Base-by-base conservation (phyloP, 352 stramenopile genomes). In the Phytophthora pinifolia region DNA sequence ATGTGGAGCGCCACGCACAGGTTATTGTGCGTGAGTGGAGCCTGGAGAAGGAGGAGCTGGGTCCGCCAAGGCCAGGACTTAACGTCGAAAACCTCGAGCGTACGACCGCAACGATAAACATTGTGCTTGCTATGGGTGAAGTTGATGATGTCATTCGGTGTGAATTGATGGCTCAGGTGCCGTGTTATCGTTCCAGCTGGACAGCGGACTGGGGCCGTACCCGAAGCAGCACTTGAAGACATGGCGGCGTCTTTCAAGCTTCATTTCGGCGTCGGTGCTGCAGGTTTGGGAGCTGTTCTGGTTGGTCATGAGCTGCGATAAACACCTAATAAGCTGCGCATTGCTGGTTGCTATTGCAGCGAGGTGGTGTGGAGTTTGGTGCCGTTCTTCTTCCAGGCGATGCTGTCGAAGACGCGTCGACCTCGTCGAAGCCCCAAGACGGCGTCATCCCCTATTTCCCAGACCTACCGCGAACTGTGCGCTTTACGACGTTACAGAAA, bases 11-110 rank as follows among this genome's bases (percentile, higher is more conserved):
- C 31, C 67, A 86, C 32, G 62, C 65, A 3, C 81, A 95, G 32
- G 72, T 93, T 17, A 46, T 92, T 38, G 79, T 89, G 43, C 81
- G 82, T 25, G 77, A 89, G 47, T 95, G 85, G 85, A 89, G 73
- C 47, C 25, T 76, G 9, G 70, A 88, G 42, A 85, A 87, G 27
- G 85, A 95, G 65, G 85, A 93, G 55, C 64, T 95, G 15, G 72
- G 76, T 0, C 66, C 58, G 3, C 70, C 82, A 36, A 67, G 70
- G n/a, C 60, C 62, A 14, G 77, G 67, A 22, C 64, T 89, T 7
- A 88, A 92, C 52, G 12, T 88, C 6, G 78, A 90, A 41, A 76
- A 84, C 51, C 69, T 93, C 32, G 71, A 88, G 42, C 59, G 83
- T 94, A 75, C 61, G 65, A 35, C 10, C n/a, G 14, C 30, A 54